Conservation (phyloP, 1,284 basidiomycete genomes). For the Mycosarcoma mackinlayi region DNA sequence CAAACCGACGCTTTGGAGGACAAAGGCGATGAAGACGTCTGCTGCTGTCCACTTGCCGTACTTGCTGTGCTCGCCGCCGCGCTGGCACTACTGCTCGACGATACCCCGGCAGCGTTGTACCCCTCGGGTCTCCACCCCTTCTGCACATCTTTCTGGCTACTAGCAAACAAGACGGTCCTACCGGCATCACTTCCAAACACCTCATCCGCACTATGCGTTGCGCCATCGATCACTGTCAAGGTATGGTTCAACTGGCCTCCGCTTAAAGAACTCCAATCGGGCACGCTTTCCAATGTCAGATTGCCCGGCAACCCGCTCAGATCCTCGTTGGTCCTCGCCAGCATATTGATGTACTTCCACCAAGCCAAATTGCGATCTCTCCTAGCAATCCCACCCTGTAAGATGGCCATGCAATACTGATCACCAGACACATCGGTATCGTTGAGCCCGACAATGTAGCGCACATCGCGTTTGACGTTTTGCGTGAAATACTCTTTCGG, state of each 20-base stretch:
- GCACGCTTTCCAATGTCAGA: constrained; percentile 28
- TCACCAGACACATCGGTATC: constrained; percentile 56
- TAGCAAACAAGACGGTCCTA: constrained; percentile 59
- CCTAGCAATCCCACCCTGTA: constrained; percentile 60
- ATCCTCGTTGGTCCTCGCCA: constrained; percentile 57
- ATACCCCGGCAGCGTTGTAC: constrained; percentile 18
- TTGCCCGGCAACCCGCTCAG: constrained; percentile 58
- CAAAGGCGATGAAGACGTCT: neutral
- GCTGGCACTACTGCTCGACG: neutral
- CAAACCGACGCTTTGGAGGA: too few species aligned
- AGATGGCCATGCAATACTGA: constrained; percentile 64
- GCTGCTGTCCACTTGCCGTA: neutral
- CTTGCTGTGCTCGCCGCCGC: neutral
- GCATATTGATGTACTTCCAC: constrained; percentile 65
- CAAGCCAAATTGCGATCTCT: constrained; percentile 63
- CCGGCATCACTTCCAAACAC: constrained; percentile 58
- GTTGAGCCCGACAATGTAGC: constrained; percentile 61
- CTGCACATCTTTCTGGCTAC: constrained; percentile 25
- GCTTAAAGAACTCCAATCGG: constrained; percentile 59
- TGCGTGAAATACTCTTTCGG: constrained; percentile 57
- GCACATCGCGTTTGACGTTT: constrained; percentile 59
- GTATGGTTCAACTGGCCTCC: constrained; percentile 44
- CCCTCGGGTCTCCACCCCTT: constrained; percentile 63
- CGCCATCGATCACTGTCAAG: constrained; percentile 58
- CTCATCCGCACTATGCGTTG: constrained; percentile 54